Evolutionary conservation across 1,284 basidiomycete species (phyloP), one percentile per base, ranked within the genome.

Genomic region (Boletus sp.): DNA sequence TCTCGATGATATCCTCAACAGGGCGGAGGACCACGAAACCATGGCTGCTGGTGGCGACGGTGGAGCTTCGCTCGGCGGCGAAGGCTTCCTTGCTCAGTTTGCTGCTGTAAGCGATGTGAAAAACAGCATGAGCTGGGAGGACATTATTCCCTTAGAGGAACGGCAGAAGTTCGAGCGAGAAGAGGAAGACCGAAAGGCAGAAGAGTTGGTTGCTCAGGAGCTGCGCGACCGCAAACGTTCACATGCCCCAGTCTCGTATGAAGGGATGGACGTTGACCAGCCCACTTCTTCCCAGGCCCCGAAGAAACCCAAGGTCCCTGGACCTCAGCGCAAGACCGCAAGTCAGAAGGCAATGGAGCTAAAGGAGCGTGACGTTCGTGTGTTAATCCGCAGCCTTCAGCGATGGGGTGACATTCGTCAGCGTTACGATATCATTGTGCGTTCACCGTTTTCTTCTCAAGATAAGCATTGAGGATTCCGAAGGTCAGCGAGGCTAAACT

Each of bases 91-190:
- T 52, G 85, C 94, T 32, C 88, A 91, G 61, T 96, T 99, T 65
- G 94, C 94, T 5, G 89, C 90, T 45, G 91, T 99, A 55, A 95
- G 93, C 68, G 96, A 99, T 69, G 87, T 99, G 64, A 98, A 98
- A 78, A 93, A 94, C 63, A 93, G 95, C 70, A 90, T 98, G 77
- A 91, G 74, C 64, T 99, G 96, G 96, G 96, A 99, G 65, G 96
- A 99, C 58, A 99, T 99, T 65, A 99, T 99, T 58, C 96, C 96
- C 8, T 70, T 89, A 10, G 92, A 95, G 32, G 93, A 94, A 61
- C 87, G 96, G 7, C 84, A 88, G 65, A 85, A 84, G 67, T 82
- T 88, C 41, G 91, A 94, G 54, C 80, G 82, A 41, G 91, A 94
- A 56, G 91, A 92, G 56, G 88, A 84, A 57, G 80, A 83, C 53